Conservation (phyloP, 495 filamentous ascomycete genomes). For the Penicillium bialowiezense region DNA sequence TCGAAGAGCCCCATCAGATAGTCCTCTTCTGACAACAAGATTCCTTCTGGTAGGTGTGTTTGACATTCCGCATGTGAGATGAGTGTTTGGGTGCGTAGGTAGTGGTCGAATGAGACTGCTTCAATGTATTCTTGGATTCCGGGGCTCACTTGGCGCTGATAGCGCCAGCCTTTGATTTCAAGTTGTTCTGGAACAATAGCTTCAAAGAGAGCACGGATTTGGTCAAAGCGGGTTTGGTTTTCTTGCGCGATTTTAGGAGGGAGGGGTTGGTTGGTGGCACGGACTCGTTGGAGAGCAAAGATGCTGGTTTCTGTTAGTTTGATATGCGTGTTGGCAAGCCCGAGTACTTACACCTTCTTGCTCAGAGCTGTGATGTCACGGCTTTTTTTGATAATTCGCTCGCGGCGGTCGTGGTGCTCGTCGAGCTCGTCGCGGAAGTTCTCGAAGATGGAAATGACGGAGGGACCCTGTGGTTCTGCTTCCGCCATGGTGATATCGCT, state of each 20-base stretch:
- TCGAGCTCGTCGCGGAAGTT: constrained; percentile 83
- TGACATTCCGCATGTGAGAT: constrained; percentile 61
- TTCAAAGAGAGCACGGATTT: constrained; percentile 66
- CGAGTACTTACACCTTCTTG: constrained; percentile 80
- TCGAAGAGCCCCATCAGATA: constrained; percentile 92
- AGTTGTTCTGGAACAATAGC: constrained; percentile 69
- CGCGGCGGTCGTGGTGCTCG: constrained; percentile 88
- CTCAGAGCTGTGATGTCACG: constrained; percentile 88
- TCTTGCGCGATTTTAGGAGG: constrained; percentile 64
- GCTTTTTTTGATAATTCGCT: constrained; percentile 82
- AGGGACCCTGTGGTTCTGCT: constrained; percentile 12
- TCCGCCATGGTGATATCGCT: constrained; percentile 24
- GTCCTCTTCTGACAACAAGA: constrained; percentile 74
- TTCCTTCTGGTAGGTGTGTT: constrained; percentile 45
- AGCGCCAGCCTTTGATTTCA: constrained; percentile 77
- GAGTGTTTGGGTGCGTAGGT: constrained; percentile 72
- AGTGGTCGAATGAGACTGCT: constrained; percentile 81
- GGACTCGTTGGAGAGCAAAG: constrained; percentile 84
- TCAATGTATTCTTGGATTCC: constrained; percentile 94
- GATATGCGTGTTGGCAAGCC: neutral
- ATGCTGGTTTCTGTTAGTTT: constrained; percentile 55
- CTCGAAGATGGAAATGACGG: constrained; percentile 76
- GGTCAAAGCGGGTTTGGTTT: constrained; percentile 57
- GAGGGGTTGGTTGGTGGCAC: constrained; percentile 59
- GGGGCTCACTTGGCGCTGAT: constrained; percentile 67